Conservation (phyloP, 1,284 basidiomycete genomes). For the Leccinum ponderosum region DNA sequence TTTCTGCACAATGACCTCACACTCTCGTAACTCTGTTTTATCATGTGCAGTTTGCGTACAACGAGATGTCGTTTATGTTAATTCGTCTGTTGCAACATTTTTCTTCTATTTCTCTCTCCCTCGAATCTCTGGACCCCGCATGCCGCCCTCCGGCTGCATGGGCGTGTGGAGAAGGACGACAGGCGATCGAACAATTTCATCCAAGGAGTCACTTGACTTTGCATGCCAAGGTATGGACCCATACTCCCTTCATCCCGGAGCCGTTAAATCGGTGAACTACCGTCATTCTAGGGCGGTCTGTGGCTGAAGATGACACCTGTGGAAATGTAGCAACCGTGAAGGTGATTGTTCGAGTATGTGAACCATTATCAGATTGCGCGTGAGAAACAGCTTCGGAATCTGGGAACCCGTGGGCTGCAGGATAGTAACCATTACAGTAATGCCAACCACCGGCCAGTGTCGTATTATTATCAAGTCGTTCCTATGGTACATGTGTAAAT, state of each 20-base stretch:
- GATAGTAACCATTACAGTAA: background rate
- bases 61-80: slow-evolving; percentile 67
- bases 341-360: background rate
- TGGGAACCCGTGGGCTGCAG: background rate
- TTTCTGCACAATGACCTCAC: background rate
- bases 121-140: slow-evolving; percentile 44
- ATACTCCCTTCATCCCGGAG: background rate
- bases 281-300: slow-evolving; percentile 24
- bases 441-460: background rate
- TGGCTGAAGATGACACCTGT: slow-evolving; percentile 31
- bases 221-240: slow-evolving; percentile 39
- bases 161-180: slow-evolving; percentile 42
- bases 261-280: background rate
- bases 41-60: slow-evolving; percentile 58
- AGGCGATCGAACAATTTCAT: slow-evolving; percentile 48
- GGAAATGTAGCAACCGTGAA: slow-evolving; percentile 10
- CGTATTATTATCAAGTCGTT: background rate
- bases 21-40: background rate
- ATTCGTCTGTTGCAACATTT: slow-evolving; percentile 65
- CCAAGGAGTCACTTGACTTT: slow-evolving; percentile 57
- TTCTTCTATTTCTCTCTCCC: slow-evolving; percentile 46
- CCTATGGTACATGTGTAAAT: background rate
- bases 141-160: slow-evolving; percentile 47
- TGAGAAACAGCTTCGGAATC: background rate
- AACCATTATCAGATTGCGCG: background rate